Percentiles rank a stretch among this genome's conserved stretches.
Conservation (phyloP, 768 basidiomycete species). For the Leccinum pellstonianum region DNA sequence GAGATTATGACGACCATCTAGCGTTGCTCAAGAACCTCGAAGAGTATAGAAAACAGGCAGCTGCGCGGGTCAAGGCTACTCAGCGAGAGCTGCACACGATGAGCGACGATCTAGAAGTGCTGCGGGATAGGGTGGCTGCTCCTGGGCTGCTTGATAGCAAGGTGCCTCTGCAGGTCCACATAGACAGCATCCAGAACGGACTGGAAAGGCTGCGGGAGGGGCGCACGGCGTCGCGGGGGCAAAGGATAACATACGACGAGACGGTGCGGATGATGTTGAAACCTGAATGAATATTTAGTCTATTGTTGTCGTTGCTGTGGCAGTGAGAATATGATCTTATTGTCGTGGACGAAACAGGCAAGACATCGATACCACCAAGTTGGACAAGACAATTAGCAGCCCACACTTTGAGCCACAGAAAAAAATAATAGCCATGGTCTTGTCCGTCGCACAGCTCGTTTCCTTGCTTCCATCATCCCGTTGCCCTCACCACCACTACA, state of each 20-base stretch:
- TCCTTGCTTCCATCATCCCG: slow-evolving; percentile 2
- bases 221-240: slow-evolving; percentile 50
- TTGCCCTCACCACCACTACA: not conserved
- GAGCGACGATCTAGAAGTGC: slow-evolving; percentile 74
- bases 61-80: slow-evolving; percentile 63
- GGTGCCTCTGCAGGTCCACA: slow-evolving; percentile 71
- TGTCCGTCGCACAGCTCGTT: not conserved
- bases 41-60: slow-evolving; percentile 58
- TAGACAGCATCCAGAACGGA: slow-evolving; percentile 67
- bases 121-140: slow-evolving; percentile 68
- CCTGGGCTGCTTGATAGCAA: slow-evolving; percentile 60
- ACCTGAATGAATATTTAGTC: slow-evolving; percentile 1
- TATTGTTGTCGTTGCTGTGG: not conserved
- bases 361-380: slow-evolving; percentile 4
- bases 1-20: slow-evolving; percentile 51
- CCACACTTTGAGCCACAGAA: slow-evolving; percentile 8
- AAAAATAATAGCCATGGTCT: slow-evolving; percentile 10
- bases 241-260: slow-evolving; percentile 41
- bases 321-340: not conserved
- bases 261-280: slow-evolving; percentile 26
- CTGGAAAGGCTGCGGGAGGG: slow-evolving; percentile 56
- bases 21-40: slow-evolving; percentile 53
- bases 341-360: slow-evolving; percentile 22
- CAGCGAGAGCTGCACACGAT: slow-evolving; percentile 59
- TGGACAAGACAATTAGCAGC: slow-evolving; percentile 25